Evolutionary conservation across 2,329 filamentous ascomycete species (phyloP), one percentile per base, ranked within the genome.

Genomic region (Pseudogymnoascus sp.): DNA sequence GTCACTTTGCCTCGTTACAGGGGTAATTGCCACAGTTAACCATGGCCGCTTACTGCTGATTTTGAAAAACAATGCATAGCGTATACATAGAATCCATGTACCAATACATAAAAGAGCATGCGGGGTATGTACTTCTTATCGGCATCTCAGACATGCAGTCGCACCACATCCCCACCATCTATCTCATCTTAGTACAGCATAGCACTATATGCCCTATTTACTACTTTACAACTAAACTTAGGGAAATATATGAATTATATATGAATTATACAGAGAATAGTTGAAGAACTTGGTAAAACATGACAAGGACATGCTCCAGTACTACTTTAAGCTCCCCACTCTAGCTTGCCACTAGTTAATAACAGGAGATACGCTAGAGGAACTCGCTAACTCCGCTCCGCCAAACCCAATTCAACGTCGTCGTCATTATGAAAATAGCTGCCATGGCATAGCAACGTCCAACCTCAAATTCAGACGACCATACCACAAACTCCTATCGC

Each of bases 381-480:
- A 13, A 15, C 50, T 56, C 50, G 50, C 50, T 33, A 56, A 56
- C 50, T 56, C 50, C 50, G n/a, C 50, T 33, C n/a, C 29, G 17
- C 50, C 50, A 56, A 56, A 56, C 50, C 50, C 29, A 56, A 56
- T 56, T 4, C 23, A 21, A 56, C 50, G 9, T 33, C 29, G 29
- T 56, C 50, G 50, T 56, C 50, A 56, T 56, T 56, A 56, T 56
- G 50, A 56, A 56, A 56, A 56, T 56, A 56, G 29, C 29, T 56
- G 50, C 50, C 50, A 56, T 33, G 50, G 50, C 50, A 56, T 56
- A 33, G 50, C 50, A 56, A 56, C 50, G 26, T 33, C 50, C 26
- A 33, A 33, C 50, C 50, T 56, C 50, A 11, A 33, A 31, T 31
- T 31, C n/a, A 9, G 7, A 13, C 29, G 3, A 56, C 46, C n/a